Conservation (phyloP, 768 basidiomycete genomes). For the Cystofilobasidium macerans region DNA sequence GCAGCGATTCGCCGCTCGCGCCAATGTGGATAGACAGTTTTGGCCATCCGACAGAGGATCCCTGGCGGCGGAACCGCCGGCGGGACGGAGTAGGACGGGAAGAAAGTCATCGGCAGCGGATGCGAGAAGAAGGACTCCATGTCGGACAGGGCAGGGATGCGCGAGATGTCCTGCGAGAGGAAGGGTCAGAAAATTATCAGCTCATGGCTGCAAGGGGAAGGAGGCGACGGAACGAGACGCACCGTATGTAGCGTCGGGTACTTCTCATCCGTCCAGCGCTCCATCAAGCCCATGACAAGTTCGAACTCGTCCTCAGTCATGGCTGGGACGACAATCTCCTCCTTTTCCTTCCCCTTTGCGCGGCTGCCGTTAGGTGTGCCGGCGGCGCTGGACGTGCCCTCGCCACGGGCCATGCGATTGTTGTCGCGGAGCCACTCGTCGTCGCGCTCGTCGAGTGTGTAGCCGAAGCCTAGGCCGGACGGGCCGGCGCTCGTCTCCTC, state of each 20-base stretch:
- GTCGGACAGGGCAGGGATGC: conserved; percentile 43
- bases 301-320: conserved; percentile 91
- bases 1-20: conserved; percentile 68
- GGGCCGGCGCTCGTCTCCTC: conserved; percentile 50
- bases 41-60: conserved; percentile 57
- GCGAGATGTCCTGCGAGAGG: conserved; percentile 34
- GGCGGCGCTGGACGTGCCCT: conserved; percentile 14
- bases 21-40: conserved; percentile 78
- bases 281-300: conserved; percentile 85
- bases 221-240: conserved; percentile 37
- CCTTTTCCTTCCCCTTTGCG: conserved; percentile 64
- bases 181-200: background rate
- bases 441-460: conserved; percentile 93
- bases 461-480: conserved; percentile 51
- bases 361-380: conserved; percentile 38
- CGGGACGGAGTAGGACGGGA: conserved; percentile 60
- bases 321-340: conserved; percentile 39
- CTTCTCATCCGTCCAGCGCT: conserved; percentile 79
- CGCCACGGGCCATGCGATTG: conserved; percentile 48
- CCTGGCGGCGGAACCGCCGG: conserved; percentile 55
- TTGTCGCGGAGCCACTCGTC: conserved; percentile 87
- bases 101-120: conserved; percentile 51
- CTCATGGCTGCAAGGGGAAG: background rate
- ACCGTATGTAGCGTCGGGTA: conserved; percentile 84
- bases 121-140: conserved; percentile 50